phyloP scores from a whole-genome alignment of 2,329 filamentous ascomycete genomes.

The Sporothrix protearum region DNA sequence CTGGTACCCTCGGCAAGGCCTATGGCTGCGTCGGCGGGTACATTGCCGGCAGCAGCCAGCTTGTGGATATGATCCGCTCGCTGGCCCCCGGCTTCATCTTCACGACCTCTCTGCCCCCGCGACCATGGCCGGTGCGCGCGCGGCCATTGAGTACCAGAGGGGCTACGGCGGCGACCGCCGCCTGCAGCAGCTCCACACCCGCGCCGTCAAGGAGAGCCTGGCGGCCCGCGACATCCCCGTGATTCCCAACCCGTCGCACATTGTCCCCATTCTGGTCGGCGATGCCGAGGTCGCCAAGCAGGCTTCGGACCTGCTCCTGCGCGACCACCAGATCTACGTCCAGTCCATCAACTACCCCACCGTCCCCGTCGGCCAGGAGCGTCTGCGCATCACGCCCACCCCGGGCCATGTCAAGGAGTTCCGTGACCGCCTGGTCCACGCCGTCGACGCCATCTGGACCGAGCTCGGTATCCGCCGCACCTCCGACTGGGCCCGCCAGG shows the following conservation, averaged over 20 bases:
- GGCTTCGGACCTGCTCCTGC: conserved; percentile 86
- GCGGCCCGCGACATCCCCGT: conserved; percentile 82
- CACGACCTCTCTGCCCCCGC: conserved; percentile 95
- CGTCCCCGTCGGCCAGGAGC: conserved; percentile 95
- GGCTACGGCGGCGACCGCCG: conserved; percentile 78
- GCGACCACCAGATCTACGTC: conserved; percentile 91
- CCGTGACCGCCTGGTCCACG: conserved; percentile 78
- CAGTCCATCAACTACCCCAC: conserved; percentile 99
- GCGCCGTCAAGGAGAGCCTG: conserved; percentile 84
- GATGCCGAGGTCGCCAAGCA: conserved; percentile 89
- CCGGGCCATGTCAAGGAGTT: conserved; percentile 84
- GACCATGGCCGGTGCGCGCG: conserved; percentile 89
- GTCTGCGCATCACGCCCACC: conserved; percentile 91
- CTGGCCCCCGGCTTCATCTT: conserved; percentile 98
- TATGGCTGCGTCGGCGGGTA: conserved; percentile 98
- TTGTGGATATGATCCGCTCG: conserved; percentile 91
- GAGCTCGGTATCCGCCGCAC: conserved; percentile 89
- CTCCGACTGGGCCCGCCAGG: conserved; percentile 79
- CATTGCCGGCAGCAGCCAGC: conserved; percentile 80
- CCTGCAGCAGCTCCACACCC: conserved; percentile 93
- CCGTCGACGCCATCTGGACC: conserved; percentile 83
- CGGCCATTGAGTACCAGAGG: conserved; percentile 93
- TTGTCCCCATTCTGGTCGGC: conserved; percentile 88
- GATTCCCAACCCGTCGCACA: conserved; percentile 96
- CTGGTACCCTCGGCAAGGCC: conserved; percentile 92